Conservation (phyloP, 495 filamentous ascomycete species). For the Talaromyces ruber region DNA sequence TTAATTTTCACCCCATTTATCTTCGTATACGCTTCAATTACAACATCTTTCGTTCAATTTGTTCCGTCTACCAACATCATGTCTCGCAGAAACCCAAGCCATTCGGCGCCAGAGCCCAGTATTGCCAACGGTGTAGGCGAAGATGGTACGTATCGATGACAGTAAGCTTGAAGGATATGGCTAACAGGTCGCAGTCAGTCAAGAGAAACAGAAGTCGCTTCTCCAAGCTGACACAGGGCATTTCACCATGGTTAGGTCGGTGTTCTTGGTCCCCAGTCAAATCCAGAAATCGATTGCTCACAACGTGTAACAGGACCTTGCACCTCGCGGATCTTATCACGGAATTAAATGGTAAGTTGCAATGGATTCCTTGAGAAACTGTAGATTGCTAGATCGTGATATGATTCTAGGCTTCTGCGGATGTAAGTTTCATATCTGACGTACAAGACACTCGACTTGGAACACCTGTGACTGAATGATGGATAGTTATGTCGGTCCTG, state of each 20-base stretch:
- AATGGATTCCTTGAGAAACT: slow-evolving; percentile 1
- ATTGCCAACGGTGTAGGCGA: slow-evolving; percentile 26
- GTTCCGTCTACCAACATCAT: slow-evolving; percentile 19
- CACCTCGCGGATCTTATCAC: slow-evolving; percentile 95
- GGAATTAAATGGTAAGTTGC: slow-evolving; percentile 71
- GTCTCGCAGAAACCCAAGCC: slow-evolving; percentile 37
- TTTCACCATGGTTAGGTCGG: slow-evolving; percentile 64
- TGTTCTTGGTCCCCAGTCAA: slow-evolving; percentile 2
- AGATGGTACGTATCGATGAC: slow-evolving; percentile 27
- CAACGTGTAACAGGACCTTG: slow-evolving; percentile 50
- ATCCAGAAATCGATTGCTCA: slow-evolving; percentile 9
- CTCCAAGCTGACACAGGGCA: slow-evolving; percentile 70
- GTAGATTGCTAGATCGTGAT: slow-evolving; percentile 1
- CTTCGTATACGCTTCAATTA: neutral
- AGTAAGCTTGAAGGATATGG: slow-evolving; percentile 6
- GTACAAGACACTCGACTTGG: neutral
- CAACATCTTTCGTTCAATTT: neutral
- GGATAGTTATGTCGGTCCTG: slow-evolving; percentile 79
- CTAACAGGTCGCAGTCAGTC: slow-evolving; percentile 36
- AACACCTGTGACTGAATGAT: slow-evolving; percentile 14
- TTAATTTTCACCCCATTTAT: neutral
- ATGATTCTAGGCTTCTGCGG: slow-evolving; percentile 40
- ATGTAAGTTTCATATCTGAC: slow-evolving; percentile 24
- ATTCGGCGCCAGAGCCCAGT: slow-evolving; percentile 27
- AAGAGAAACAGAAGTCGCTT: slow-evolving; percentile 81